Evolutionary conservation across 2,329 filamentous ascomycete species (phyloP), one percentile per base, ranked within the genome.

Genomic region (Pseudodiploospora longispora): DNA sequence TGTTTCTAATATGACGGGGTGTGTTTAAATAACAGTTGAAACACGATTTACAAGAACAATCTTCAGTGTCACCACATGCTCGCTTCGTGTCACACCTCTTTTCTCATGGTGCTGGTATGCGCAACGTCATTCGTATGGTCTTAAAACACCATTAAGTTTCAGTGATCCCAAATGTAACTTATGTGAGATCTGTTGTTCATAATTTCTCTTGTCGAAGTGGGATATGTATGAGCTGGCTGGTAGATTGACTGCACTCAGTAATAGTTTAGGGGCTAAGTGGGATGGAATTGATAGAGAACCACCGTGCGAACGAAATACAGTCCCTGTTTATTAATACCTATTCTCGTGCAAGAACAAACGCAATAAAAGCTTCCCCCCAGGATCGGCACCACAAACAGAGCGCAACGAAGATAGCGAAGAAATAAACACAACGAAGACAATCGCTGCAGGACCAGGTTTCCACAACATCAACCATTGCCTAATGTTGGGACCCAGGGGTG

Each of bases 301-400:
- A 12, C 19, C 19, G 19, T 19, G 19, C 19, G 19, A 19, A 19
- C 19, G 19, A 19, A 46, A 27, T 28, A 27, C n/a, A 39, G 34
- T 41, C 38, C 46, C 38, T 38, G 33, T 50, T 38, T 50, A 52
- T 54, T 52, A 50, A 51, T 49, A 47, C 49, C 47, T 43, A 38
- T 47, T 48, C 44, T 48, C 49, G 44, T 45, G 35, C 40, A 31
- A 36, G 30, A 43, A 37, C 33, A 47, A 48, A 46, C 43, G 27
- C 38, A 46, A 41, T 38, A 30, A 36, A 39, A 42, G 42, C 41
- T 29, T 28, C 40, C 43, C 43, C 45, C 46, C 40, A 27, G 37
- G 29, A 41, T 31, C 34, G 35, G 39, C 40, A 45, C 41, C 48
- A 37, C 41, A 30, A 46, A 44, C 41, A 28, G 45, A 32, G 19